These are phyloP conservation scores for Carex pumila DNA, from an alignment of 176 grass and related monocot species.

Conservation along the genomic window DNA sequence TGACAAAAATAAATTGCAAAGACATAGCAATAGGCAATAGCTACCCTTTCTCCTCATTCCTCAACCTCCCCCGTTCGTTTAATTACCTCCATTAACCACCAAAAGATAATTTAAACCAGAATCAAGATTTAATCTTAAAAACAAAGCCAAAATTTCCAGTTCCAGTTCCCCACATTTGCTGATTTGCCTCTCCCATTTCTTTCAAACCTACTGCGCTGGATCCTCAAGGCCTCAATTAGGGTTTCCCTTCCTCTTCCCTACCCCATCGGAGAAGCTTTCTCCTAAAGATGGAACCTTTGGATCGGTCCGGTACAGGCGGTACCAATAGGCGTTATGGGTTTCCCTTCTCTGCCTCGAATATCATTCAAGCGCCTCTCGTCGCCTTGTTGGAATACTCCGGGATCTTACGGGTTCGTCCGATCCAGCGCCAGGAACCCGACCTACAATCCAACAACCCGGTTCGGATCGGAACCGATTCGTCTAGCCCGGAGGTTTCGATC, in stretches of 20 bases:
- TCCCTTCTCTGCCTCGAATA: conserved; percentile 63
- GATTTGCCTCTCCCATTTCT: not conserved
- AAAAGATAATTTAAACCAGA: not conserved
- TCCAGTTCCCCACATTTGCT: not conserved
- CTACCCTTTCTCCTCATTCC: not conserved
- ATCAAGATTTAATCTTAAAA: not conserved
- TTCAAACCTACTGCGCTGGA: not conserved
- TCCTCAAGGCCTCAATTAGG: not conserved
- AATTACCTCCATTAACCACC: conserved; percentile 10
- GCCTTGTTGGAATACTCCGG: conserved; percentile 92
- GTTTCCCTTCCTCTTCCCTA: not conserved
- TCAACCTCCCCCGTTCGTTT: not conserved
- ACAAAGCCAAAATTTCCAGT: not conserved
- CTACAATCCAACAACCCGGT: conserved; percentile 12
- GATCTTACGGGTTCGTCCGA: conserved; percentile 41
- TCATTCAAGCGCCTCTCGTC: conserved; percentile 77
- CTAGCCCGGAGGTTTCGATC: conserved; percentile 76
- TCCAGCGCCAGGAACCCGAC: conserved; percentile 17
- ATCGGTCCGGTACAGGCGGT: conserved; percentile 9
- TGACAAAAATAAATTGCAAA: not conserved
- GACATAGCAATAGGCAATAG: not conserved
- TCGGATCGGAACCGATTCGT: conserved; percentile 10
- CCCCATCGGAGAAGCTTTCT: conserved; percentile 7
- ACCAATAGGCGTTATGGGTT: conserved; percentile 41
- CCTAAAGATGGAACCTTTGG: conserved; percentile 4